Evolutionary conservation across 2,329 filamentous ascomycete species (phyloP), one percentile per base, ranked within the genome.

Genomic region (Aspergillus luchuensis): DNA sequence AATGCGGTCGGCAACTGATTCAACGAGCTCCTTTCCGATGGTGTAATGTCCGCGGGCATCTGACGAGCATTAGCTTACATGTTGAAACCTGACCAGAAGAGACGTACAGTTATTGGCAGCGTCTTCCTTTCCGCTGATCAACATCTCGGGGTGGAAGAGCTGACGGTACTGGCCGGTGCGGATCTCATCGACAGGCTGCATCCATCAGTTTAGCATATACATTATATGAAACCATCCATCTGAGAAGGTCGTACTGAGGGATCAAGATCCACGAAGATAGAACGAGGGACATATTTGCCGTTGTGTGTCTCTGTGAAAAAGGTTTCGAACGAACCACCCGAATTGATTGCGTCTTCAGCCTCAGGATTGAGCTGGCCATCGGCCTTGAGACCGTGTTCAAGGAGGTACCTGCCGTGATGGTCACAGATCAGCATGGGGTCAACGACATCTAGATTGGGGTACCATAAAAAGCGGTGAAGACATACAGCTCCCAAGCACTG

Each of bases 31-130:
- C 78, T 89, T 89, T 70, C 87, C 87, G 70, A 89, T 84, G 48
- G 87, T 89, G 75, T 89, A 89, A 77, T 89, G 87, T 63, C 87
- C 87, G 77, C 87, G 84, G 65, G 87, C 87, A 78, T 89, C 83
- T 85, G 53, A 36, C n/a, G 33, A 13, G 15, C 11, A 49, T 72
- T 63, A 71, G 67, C 41, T 23, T 17, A 43, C 28, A 38, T 30
- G 54, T 53, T 43, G 38, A 41, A 4, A 23, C 36, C 6, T 1
- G 33, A 5, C 30, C 1, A 11, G 21, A 48, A 43, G 21, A 8
- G 17, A 25, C 23, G 56, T 76, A 85, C 83, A 89, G 78, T 89
- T 89, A 75, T 89, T 89, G 68, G 87, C 86, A 61, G 87, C 87
- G 78, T 89, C 87, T 73, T 89, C 87, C 77, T 89, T 89, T 69